A percentile compares a stretch with the other conserved stretches of the same genome.
These are phyloP conservation scores for Digitaria exilis DNA, from an alignment of 202 grass and related monocot genomes.

Conservation along the genomic window DNA sequence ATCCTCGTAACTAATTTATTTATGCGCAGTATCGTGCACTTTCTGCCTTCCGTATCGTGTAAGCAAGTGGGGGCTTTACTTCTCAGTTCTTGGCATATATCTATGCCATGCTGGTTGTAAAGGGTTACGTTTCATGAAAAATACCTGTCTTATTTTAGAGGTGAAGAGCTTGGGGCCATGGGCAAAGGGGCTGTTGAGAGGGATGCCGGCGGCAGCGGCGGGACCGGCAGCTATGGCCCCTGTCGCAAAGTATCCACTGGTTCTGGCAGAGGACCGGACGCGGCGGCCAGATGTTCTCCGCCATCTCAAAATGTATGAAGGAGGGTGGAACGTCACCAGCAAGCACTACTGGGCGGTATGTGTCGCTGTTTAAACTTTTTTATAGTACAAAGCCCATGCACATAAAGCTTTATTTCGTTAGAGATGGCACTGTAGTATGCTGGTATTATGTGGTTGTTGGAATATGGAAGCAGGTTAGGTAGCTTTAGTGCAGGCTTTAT, in stretches of 20 bases:
- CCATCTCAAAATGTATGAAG: slow-evolving; percentile 66
- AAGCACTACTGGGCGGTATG: slow-evolving; percentile 97
- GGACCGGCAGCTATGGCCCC: slow-evolving; percentile 56
- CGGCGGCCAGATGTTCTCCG: slow-evolving; percentile 68
- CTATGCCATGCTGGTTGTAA: slow-evolving; percentile 16
- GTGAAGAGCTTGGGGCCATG: slow-evolving; percentile 72
- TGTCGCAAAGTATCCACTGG: slow-evolving; percentile 49
- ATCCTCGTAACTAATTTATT: not conserved
- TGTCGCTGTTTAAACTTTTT: slow-evolving; percentile 14
- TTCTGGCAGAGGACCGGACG: slow-evolving; percentile 84
- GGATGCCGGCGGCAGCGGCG: slow-evolving; percentile 45
- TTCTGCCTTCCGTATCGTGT: slow-evolving; percentile 31
- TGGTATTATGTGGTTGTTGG: slow-evolving; percentile 37
- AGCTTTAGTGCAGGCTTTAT: slow-evolving; percentile 27
- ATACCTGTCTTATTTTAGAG: slow-evolving; percentile 46
- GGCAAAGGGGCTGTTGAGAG: slow-evolving; percentile 80
- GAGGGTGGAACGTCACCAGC: slow-evolving; percentile 88
- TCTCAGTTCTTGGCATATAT: not conserved
- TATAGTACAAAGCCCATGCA: not conserved
- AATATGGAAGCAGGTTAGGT: slow-evolving; percentile 38
- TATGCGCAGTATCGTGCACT: not conserved
- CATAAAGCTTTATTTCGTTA: slow-evolving; percentile 24
- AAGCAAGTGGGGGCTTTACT: slow-evolving; percentile 31
- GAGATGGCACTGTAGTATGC: slow-evolving; percentile 11
- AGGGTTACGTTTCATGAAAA: slow-evolving; percentile 14